Evolutionary conservation across 2,329 filamentous ascomycete genomes (phyloP).

Genomic region (Colletotrichum tamarilloi): DNA sequence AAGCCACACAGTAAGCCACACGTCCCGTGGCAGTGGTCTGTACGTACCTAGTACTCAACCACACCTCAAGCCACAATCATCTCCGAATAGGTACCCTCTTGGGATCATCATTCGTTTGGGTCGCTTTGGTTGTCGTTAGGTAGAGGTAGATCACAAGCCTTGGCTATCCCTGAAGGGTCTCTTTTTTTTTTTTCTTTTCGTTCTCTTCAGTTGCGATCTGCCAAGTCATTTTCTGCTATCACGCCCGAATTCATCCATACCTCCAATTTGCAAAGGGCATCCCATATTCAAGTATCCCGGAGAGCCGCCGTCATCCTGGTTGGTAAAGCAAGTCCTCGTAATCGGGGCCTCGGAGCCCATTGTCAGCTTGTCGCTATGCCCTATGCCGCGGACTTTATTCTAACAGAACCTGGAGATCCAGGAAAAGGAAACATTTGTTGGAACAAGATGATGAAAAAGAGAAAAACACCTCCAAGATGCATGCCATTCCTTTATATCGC

Average conservation of each 20-base stretch:
- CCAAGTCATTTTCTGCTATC: background rate
- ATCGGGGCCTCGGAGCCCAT: background rate
- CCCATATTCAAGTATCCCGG: background rate
- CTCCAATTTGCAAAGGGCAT: background rate
- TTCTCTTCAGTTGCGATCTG: background rate
- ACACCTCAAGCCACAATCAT: background rate
- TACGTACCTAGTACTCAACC: background rate
- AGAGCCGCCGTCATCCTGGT: background rate
- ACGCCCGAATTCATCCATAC: background rate
- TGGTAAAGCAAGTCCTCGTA: background rate
- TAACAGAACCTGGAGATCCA: background rate
- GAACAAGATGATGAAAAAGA: conserved; percentile 9
- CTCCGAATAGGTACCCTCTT: too few species aligned
- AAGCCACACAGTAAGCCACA: background rate
- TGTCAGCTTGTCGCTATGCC: background rate
- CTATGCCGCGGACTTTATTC: background rate
- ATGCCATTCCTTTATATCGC: conserved; percentile 36
- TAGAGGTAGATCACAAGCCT: too few species aligned
- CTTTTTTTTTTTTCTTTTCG: background rate
- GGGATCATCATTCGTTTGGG: background rate
- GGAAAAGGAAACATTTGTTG: background rate
- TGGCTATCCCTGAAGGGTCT: background rate
- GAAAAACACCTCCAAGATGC: conserved; percentile 32
- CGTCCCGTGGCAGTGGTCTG: background rate
- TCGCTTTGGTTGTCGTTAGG: too few species aligned